phyloP scores from a whole-genome alignment of 257 asterid species.

The Solanum sparsipilum region DNA sequence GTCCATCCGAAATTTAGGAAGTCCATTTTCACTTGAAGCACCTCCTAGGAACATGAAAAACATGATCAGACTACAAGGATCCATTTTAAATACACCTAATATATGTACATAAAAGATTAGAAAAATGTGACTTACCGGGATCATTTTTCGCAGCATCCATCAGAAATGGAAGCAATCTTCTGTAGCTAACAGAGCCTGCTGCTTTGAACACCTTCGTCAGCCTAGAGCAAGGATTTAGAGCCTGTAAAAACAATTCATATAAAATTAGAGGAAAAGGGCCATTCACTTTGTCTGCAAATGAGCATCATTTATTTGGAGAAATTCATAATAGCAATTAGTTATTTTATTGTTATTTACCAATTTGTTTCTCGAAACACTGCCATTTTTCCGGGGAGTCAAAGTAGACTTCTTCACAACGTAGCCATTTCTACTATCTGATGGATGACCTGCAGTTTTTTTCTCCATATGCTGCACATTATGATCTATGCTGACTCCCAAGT shows the following conservation, averaged over 20 bases:
- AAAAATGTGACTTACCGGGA: conserved; percentile 15
- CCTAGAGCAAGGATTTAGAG: conserved; percentile 54
- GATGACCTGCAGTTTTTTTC: conserved; percentile 1
- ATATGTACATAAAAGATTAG: not conserved
- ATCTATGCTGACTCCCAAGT: conserved; percentile 5
- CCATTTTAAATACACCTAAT: not conserved
- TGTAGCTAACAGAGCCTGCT: conserved; percentile 54
- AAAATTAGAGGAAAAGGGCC: not conserved
- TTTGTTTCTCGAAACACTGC: conserved; percentile 14
- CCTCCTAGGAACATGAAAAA: conserved; percentile 18
- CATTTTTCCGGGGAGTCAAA: conserved; percentile 18
- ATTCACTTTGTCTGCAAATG: not conserved
- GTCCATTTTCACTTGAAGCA: conserved; percentile 14
- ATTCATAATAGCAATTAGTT: not conserved
- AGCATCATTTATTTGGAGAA: not conserved
- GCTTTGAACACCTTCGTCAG: conserved; percentile 37
- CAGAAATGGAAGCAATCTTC: conserved; percentile 72
- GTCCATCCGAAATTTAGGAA: conserved; percentile 14
- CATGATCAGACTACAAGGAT: not conserved
- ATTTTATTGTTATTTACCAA: conserved; percentile 18
- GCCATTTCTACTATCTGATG: conserved; percentile 4
- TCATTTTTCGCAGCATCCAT: conserved; percentile 40
- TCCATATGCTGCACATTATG: not conserved
- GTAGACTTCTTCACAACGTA: not conserved
- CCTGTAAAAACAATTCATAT: conserved; percentile 21